Conservation (phyloP, 23 red algal species). For the Agarophyton chilense region DNA sequence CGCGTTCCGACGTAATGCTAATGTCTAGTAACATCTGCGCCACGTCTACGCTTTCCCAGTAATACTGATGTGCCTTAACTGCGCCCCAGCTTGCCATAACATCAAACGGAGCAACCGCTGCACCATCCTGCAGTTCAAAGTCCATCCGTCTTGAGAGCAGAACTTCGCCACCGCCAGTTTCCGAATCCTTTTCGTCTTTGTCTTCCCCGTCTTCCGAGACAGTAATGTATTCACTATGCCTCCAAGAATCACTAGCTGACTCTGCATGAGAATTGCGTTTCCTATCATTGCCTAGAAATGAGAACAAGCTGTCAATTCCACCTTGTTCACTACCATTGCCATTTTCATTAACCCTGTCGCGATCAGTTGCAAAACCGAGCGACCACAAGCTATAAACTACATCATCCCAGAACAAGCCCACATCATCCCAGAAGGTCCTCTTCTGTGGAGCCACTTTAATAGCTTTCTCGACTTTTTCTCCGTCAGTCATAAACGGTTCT, state of each 20-base stretch:
- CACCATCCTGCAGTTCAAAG: conserved; percentile 52
- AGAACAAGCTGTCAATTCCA: conserved; percentile 21
- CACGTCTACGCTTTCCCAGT: conserved; percentile 57
- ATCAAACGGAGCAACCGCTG: conserved; percentile 36
- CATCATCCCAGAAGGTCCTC: conserved; percentile 54
- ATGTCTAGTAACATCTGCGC: conserved; percentile 60
- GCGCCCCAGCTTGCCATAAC: conserved; percentile 66
- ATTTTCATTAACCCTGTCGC: not conserved
- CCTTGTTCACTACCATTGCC: not conserved
- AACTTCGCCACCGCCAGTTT: conserved; percentile 39
- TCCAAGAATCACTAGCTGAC: not conserved
- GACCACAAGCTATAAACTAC: conserved; percentile 52
- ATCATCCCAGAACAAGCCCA: conserved; percentile 57
- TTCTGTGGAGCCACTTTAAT: conserved; percentile 28
- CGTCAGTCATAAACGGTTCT: conserved; percentile 39
- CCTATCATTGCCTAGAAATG: conserved; percentile 1
- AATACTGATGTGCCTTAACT: conserved; percentile 62
- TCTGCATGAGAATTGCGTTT: not conserved
- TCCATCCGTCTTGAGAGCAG: conserved; percentile 49
- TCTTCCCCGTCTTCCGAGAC: not conserved
- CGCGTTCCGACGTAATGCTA: conserved; percentile 29
- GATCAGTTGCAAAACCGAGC: conserved; percentile 2
- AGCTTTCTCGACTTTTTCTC: not conserved
- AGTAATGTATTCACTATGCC: conserved; percentile 17
- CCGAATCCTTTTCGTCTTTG: not conserved